A percentile compares a stretch with the other conserved stretches of the same genome.
phyloP scores from a whole-genome alignment of 1,284 basidiomycete genomes.

The Boletus sp. region DNA sequence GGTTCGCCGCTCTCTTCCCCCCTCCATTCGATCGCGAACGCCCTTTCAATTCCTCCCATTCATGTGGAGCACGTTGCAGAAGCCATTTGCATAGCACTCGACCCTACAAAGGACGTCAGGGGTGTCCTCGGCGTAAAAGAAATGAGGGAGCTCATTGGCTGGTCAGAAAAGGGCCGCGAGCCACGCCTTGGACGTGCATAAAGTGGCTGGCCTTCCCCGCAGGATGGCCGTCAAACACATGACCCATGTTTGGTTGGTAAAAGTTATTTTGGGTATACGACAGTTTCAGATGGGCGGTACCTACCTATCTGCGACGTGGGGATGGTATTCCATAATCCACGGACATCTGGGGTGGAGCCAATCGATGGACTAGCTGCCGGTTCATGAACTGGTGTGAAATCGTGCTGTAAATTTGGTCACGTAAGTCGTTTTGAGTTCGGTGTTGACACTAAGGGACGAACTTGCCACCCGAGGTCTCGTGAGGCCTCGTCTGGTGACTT shows the following conservation, averaged over 20 bases:
- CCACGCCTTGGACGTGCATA: conserved; percentile 16
- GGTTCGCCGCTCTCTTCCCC: conserved; percentile 39
- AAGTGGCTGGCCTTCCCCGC: conserved; percentile 7
- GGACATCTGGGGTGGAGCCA: conserved; percentile 6
- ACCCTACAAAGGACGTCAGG: conserved; percentile 43
- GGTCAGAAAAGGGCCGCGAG: conserved; percentile 39
- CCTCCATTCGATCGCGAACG: conserved; percentile 69
- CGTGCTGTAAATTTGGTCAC: not conserved
- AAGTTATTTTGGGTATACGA: conserved; percentile 19
- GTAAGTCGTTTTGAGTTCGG: conserved; percentile 9
- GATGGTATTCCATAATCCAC: conserved; percentile 11
- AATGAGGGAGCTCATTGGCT: conserved; percentile 76
- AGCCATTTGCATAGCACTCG: conserved; percentile 66
- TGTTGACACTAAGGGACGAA: conserved; percentile 11
- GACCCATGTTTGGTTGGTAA: conserved; percentile 10
- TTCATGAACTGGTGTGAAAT: conserved; percentile 13
- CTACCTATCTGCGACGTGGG: conserved; percentile 25
- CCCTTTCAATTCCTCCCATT: conserved; percentile 80
- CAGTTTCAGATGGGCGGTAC: conserved; percentile 18
- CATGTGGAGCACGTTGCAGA: conserved; percentile 95
- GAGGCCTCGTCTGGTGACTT: conserved; percentile 4
- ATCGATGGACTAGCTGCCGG: conserved; percentile 7
- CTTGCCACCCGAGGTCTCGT: conserved; percentile 12
- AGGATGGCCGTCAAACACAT: conserved; percentile 6
- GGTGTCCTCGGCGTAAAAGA: conserved; percentile 73